Evolutionary conservation across 2,329 filamentous ascomycete species (phyloP), one percentile per base, ranked within the genome.

Genomic region (Colletotrichum cordylinicola): DNA sequence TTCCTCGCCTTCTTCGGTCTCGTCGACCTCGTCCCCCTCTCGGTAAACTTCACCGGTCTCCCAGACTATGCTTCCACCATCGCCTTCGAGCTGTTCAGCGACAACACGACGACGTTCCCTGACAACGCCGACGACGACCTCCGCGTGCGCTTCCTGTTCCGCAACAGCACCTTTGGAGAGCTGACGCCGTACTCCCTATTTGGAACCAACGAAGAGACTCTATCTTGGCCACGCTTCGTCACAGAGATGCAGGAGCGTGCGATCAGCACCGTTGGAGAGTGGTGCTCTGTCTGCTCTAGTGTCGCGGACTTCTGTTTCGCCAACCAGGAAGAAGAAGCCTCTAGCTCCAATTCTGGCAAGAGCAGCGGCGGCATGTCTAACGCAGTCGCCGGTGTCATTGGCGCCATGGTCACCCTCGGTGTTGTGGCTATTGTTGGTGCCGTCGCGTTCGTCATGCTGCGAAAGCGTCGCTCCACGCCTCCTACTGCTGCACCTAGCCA

Each of bases 1-100:
- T 83, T 84, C 77, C 79, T 84, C n/a, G 79, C 82, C 29, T 84
- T 84, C 75, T 84, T 84, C 55, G 82, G 82, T 18, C 69, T 83
- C 15, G 74, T 79, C 0, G 79, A 78, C 31, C 80, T 84, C 39
- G 72, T 80, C 4, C 70, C 80, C 2, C 76, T 81, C 4, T 82
- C 81, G 10, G 69, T 75, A 3, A 72, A 83, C 74, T 84, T 84
- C 68, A 76, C 79, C 62, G 83, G 83, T 16, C 79, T 84, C 27
- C 82, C 83, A 8, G 82, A 83, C 2, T 84, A 84, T 29, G 83
- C 83, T 1, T 81, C 82, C n/a, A 84, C 83, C 65, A 82, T 84
- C 80, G 78, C 80, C 2, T 84, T 84, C 61, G 83, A 84, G 80
- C 80, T 84, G n/a, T 81, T 81, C 72, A 82, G 77, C 52, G 71